These are phyloP conservation scores for Coprinopsis sp. DNA, from an alignment of 768 basidiomycete genomes.

Conservation along the genomic window DNA sequence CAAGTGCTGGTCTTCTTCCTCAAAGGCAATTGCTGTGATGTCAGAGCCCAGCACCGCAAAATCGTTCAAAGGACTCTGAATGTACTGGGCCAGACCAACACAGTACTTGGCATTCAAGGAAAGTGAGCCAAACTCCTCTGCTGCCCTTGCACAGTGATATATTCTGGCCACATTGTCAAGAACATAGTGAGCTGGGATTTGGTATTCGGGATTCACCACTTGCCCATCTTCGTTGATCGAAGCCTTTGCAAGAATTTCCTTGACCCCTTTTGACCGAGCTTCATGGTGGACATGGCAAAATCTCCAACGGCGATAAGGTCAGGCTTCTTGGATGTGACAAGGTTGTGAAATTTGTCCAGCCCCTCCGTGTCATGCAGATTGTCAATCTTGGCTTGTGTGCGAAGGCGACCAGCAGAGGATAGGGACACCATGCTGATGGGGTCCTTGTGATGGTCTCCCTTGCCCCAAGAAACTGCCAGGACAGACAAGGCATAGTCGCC, in stretches of 20 bases:
- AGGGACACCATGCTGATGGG: conserved; percentile 80
- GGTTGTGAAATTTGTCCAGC: conserved; percentile 70
- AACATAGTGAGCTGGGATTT: conserved; percentile 77
- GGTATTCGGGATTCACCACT: conserved; percentile 36
- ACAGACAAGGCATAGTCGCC: conserved; percentile 76
- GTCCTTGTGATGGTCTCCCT: conserved; percentile 91
- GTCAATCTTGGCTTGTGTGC: conserved; percentile 87
- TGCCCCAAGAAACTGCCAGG: conserved; percentile 90
- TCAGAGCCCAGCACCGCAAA: conserved; percentile 86
- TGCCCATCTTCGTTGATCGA: conserved; percentile 19
- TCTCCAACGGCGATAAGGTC: conserved; percentile 89
- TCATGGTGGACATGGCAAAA: conserved; percentile 76
- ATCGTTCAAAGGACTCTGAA: conserved; percentile 92
- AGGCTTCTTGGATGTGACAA: conserved; percentile 77
- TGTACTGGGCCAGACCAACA: conserved; percentile 87
- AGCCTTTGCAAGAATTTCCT: conserved; percentile 39
- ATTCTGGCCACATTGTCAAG: conserved; percentile 90
- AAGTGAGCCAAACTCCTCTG: conserved; percentile 76
- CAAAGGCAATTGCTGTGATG: conserved; percentile 77
- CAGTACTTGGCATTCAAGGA: conserved; percentile 85
- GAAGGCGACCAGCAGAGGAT: conserved; percentile 86
- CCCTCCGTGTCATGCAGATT: conserved; percentile 72
- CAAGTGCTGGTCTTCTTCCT: conserved; percentile 82
- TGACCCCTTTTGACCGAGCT: conserved; percentile 61
- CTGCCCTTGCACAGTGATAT: conserved; percentile 84